Percentiles rank a stretch among this genome's conserved stretches.
Evolutionary conservation across 1,139 yeast species (phyloP).

Genomic region (Petasospora fabianii): DNA sequence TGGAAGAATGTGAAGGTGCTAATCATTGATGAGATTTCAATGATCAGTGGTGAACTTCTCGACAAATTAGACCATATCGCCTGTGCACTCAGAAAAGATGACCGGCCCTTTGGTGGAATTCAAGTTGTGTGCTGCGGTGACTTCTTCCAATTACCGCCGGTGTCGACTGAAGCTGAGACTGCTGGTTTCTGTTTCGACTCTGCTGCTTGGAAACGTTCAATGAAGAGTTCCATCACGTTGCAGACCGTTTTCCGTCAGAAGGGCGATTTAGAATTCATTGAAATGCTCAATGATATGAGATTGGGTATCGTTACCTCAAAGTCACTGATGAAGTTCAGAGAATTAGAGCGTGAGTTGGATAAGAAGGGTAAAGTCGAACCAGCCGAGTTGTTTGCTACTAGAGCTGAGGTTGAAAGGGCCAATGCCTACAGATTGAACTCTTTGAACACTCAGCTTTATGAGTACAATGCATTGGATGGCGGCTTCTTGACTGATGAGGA

Average conservation of each 20-base stretch:
- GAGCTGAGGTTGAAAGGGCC: constrained; percentile 80
- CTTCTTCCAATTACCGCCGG: constrained; percentile 90
- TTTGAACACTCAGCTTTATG: constrained; percentile 41
- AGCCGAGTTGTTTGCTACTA: constrained; percentile 81
- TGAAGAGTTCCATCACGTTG: constrained; percentile 64
- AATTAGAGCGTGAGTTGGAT: constrained; percentile 53
- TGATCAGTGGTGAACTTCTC: constrained; percentile 76
- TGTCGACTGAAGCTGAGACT: constrained; percentile 38
- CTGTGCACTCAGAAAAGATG: constrained; percentile 44
- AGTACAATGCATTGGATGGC: constrained; percentile 58
- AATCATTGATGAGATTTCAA: constrained; percentile 82
- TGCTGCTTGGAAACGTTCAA: constrained; percentile 62
- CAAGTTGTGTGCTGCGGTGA: constrained; percentile 86
- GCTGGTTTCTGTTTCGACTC: constrained; percentile 73
- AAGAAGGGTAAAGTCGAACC: constrained; percentile 70
- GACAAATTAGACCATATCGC: constrained; percentile 71
- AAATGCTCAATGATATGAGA: constrained; percentile 86
- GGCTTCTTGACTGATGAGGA: constrained; percentile 50
- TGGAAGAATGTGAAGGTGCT: constrained; percentile 66
- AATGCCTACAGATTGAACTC: constrained; percentile 52
- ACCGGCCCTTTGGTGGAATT: constrained; percentile 81
- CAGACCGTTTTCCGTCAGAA: constrained; percentile 87
- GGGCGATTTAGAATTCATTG: constrained; percentile 72
- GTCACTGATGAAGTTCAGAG: constrained; percentile 52
- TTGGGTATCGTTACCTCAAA: constrained; percentile 58